Evolutionary conservation across 1,284 basidiomycete genomes (phyloP).

Genomic region (Coriolopsis trogii): DNA sequence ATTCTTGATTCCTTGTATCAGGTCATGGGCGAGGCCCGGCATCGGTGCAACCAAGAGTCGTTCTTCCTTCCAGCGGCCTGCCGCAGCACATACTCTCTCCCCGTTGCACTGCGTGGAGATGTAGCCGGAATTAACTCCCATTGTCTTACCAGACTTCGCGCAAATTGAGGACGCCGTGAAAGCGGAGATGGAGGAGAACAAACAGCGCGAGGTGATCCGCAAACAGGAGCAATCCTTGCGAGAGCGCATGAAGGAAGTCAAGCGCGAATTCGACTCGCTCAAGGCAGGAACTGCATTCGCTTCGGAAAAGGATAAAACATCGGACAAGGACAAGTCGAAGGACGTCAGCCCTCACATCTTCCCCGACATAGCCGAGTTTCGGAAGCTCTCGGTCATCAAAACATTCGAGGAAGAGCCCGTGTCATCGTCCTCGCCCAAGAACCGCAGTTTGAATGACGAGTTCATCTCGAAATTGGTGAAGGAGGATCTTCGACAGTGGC

Average conservation of each 20-base stretch:
- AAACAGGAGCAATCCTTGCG: slow-evolving; percentile 14
- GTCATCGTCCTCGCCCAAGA: slow-evolving; percentile 2
- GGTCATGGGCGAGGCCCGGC: no score
- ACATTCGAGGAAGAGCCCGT: slow-evolving; percentile 35
- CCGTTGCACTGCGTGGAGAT: no score
- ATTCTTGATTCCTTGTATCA: no score
- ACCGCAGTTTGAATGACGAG: slow-evolving; percentile 16
- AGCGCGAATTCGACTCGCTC: neutral
- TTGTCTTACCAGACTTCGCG: slow-evolving; percentile 25
- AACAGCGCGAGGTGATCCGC: slow-evolving; percentile 11
- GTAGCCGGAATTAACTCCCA: no score
- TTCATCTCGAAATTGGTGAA: slow-evolving; percentile 43
- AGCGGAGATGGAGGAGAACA: slow-evolving; percentile 17
- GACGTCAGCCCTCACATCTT: slow-evolving; percentile 22
- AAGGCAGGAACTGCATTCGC: slow-evolving; percentile 19
- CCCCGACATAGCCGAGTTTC: slow-evolving; percentile 48
- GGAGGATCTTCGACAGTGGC: slow-evolving; percentile 53
- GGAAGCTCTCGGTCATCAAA: slow-evolving; percentile 43
- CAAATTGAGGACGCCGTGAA: slow-evolving; percentile 14
- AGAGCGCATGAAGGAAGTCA: slow-evolving; percentile 23
- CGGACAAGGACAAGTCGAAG: no score
- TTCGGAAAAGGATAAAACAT: no score
- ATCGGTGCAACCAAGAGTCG: no score
- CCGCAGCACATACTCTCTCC: no score
- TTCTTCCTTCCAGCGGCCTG: no score